These are phyloP conservation scores for Apiospora phragmitis DNA, from an alignment of 2,329 filamentous ascomycete species.

Conservation along the genomic window DNA sequence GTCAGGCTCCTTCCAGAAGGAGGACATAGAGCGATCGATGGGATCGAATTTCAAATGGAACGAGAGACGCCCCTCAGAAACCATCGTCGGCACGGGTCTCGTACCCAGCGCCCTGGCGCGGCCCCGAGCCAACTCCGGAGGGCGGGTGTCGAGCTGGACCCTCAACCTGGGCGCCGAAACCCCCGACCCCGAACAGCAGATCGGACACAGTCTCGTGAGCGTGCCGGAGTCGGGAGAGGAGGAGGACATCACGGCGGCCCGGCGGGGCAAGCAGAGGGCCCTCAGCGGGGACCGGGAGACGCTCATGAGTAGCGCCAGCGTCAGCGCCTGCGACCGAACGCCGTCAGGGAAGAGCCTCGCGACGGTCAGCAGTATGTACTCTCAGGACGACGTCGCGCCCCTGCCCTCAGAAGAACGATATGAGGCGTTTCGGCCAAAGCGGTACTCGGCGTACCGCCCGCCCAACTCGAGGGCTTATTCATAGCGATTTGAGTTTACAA, in stretches of 20 bases:
- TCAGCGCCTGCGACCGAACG: not conserved
- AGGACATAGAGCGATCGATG: constrained; percentile 30
- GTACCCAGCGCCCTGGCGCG: constrained; percentile 21
- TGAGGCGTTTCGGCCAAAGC: not conserved
- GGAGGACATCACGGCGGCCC: not conserved
- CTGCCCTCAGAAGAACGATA: not conserved
- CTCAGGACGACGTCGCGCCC: not conserved
- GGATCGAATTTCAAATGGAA: constrained; percentile 35
- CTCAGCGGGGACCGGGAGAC: constrained; percentile 9
- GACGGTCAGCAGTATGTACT: not conserved
- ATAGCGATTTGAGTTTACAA: not conserved
- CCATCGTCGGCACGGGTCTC: constrained; percentile 18
- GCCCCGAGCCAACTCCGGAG: constrained; percentile 24
- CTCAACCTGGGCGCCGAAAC: constrained; percentile 21
- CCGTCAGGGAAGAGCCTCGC: not conserved
- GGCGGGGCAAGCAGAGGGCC: not conserved
- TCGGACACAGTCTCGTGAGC: constrained; percentile 28
- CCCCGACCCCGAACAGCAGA: constrained; percentile 10
- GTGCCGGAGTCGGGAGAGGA: constrained; percentile 31
- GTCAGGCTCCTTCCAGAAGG: constrained; percentile 22
- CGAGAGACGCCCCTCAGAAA: constrained; percentile 9
- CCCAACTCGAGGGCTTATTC: not conserved
- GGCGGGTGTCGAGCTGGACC: constrained; percentile 26
- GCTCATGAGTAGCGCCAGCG: not conserved
- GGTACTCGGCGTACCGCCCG: not conserved